Conservation (phyloP, 768 basidiomycete genomes). For the Calocera viscosa region DNA sequence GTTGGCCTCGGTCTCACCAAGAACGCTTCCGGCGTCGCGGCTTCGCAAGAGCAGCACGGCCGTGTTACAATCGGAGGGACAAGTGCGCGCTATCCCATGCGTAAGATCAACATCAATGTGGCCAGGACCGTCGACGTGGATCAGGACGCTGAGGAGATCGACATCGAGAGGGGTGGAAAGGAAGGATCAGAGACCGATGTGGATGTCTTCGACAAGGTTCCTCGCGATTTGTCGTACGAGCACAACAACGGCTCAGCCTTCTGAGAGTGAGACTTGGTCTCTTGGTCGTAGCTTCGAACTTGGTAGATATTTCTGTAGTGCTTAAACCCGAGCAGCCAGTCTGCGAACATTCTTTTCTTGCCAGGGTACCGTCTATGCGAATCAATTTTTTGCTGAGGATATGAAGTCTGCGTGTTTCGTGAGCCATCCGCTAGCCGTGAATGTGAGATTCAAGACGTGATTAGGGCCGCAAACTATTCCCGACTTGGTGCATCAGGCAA, state of each 20-base stretch:
- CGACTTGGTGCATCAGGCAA: no score
- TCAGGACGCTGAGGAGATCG: neutral
- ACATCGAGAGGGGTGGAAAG: neutral
- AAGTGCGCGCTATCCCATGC: neutral
- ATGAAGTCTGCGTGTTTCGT: no score
- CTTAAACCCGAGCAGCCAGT: no score
- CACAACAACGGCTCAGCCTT: neutral
- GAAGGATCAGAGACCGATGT: neutral
- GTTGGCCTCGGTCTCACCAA: slow-evolving; percentile 26
- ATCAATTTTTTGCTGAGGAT: no score
- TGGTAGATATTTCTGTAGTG: no score
- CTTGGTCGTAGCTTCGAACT: no score
- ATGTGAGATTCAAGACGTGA: no score
- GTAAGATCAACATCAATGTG: slow-evolving; percentile 5
- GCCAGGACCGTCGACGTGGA: neutral
- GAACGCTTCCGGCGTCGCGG: slow-evolving; percentile 22
- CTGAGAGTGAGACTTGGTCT: neutral
- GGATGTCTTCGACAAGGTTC: slow-evolving; percentile 1
- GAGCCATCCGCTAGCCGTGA: no score
- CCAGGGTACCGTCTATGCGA: no score
- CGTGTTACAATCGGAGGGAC: neutral
- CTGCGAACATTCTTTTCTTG: no score
- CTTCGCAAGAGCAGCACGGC: neutral
- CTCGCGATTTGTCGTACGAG: neutral
- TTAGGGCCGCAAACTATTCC: no score